These are phyloP conservation scores for Nephelium lappaceum DNA, from an alignment of 345 rosid species.

Conservation along the genomic window DNA sequence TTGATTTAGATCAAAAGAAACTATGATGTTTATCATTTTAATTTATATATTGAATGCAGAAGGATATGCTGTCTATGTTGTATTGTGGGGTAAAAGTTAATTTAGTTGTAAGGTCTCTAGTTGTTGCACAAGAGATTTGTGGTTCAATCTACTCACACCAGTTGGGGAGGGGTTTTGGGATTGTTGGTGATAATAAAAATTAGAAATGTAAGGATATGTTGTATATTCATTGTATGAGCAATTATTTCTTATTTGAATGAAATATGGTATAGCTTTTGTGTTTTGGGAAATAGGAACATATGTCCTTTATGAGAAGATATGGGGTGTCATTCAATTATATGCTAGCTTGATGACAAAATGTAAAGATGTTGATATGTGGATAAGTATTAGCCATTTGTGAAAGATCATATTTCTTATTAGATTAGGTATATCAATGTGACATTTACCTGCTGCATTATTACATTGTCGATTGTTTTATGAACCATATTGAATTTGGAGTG, in stretches of 20 bases:
- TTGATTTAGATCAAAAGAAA: neutral
- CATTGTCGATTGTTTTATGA: neutral
- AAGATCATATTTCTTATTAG: neutral
- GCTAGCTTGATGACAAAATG: constrained; percentile 3
- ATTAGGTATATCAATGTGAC: neutral
- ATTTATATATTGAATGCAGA: neutral
- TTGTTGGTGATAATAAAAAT: too few species aligned
- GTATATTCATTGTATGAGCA: neutral
- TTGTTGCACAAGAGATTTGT: too few species aligned
- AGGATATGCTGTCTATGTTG: neutral
- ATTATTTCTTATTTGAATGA: neutral
- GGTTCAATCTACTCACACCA: too few species aligned
- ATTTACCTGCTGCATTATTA: neutral
- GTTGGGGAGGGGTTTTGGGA: neutral
- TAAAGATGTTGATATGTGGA: neutral
- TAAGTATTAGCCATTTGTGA: neutral
- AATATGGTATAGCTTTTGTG: neutral
- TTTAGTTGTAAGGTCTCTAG: too few species aligned
- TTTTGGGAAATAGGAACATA: neutral
- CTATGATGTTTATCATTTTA: neutral
- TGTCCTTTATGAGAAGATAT: neutral
- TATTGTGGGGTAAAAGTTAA: too few species aligned
- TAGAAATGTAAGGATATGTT: neutral
- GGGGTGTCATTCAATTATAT: neutral
- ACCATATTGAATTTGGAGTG: neutral